Percentiles rank a stretch among this genome's conserved stretches.
phyloP scores from a whole-genome alignment of 176 grass and related monocot genomes.

The Musa schizocarpa region DNA sequence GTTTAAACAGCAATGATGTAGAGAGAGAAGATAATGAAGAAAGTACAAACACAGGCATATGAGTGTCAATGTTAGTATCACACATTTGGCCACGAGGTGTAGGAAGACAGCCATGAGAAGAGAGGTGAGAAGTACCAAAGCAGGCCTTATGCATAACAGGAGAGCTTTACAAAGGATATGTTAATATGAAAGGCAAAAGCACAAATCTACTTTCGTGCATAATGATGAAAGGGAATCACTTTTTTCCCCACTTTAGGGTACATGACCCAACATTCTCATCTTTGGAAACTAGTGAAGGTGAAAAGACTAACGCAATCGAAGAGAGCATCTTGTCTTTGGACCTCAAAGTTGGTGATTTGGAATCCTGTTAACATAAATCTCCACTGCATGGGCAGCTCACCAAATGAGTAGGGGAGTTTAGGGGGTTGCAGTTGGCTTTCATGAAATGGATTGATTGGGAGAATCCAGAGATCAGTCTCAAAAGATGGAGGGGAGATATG shows the following conservation, averaged over 20 bases:
- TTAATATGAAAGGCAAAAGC: not conserved
- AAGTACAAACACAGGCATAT: too few species aligned
- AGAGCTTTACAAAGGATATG: not conserved
- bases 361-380: slow-evolving; percentile 15
- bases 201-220: not conserved
- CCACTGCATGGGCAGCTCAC: too few species aligned
- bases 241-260: slow-evolving; percentile 36
- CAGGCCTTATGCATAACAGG: not conserved
- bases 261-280: slow-evolving; percentile 33
- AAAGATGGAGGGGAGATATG: not conserved
- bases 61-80: too few species aligned
- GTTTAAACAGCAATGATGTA: too few species aligned
- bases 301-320: slow-evolving; percentile 32
- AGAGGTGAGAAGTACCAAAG: not conserved
- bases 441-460: not conserved
- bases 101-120: too few species aligned
- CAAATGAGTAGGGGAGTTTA: too few species aligned
- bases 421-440: too few species aligned
- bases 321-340: slow-evolving; percentile 26
- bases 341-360: slow-evolving; percentile 24
- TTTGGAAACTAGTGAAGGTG: slow-evolving; percentile 32
- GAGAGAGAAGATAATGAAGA: too few species aligned
- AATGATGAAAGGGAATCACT: slow-evolving; percentile 10
- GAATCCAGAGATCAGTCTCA: not conserved
- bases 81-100: too few species aligned